phyloP scores from a whole-genome alignment of 2,329 filamentous ascomycete genomes.

The Fusarium chaquense region DNA sequence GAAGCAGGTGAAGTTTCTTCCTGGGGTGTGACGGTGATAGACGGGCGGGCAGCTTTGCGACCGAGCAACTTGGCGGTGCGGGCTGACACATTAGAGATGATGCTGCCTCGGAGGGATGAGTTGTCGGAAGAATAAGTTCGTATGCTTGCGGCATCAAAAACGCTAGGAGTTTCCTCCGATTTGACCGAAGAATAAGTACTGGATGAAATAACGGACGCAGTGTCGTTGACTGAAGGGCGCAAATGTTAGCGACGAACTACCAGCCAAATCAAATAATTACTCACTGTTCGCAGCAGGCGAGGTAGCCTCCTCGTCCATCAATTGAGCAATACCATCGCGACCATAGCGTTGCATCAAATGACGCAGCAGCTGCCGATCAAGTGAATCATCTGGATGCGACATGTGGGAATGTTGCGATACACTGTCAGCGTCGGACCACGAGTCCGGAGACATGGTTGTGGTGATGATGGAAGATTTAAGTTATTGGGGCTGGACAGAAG shows the following conservation, averaged over 20 bases:
- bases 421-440: conserved; percentile 51
- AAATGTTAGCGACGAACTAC: conserved; percentile 16
- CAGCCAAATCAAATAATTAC: conserved; percentile 29
- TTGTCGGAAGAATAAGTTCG: conserved; percentile 57
- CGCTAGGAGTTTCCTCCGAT: conserved; percentile 53
- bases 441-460: conserved; percentile 48
- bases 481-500: conserved; percentile 30
- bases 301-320: conserved; percentile 51
- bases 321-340: conserved; percentile 49
- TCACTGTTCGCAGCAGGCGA: conserved; percentile 47
- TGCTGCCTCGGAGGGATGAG: conserved; percentile 55
- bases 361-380: conserved; percentile 53
- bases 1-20: conserved; percentile 44
- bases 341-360: conserved; percentile 53
- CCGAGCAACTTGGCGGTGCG: conserved; percentile 53
- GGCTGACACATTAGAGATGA: conserved; percentile 57
- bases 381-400: conserved; percentile 46
- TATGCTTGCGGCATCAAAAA: conserved; percentile 55
- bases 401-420: conserved; percentile 46
- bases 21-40: conserved; percentile 42
- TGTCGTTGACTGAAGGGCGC: conserved; percentile 47
- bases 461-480: conserved; percentile 27
- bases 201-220: conserved; percentile 52
- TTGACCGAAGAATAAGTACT: conserved; percentile 53
- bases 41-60: conserved; percentile 46